phyloP scores from a whole-genome alignment of 345 rosid genomes.

The Gossypioides kirkii region DNA sequence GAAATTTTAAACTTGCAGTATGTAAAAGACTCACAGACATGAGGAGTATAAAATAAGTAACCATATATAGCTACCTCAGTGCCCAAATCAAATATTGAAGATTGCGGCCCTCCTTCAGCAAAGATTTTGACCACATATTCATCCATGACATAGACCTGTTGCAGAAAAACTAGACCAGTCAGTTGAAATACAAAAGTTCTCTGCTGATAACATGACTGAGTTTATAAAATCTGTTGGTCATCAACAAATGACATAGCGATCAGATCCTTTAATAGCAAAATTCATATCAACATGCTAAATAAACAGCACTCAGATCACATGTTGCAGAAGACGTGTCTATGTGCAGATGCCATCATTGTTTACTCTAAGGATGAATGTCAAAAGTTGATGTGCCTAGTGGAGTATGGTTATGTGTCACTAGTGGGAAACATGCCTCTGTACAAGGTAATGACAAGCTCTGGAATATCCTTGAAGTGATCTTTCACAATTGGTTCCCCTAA shows the following conservation, averaged over 20 bases:
- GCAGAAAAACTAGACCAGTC: conserved; percentile 20
- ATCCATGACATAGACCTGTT: conserved; percentile 75
- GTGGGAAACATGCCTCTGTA: neutral
- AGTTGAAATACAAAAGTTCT: conserved; percentile 1
- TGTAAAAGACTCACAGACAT: conserved; percentile 12
- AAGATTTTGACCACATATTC: conserved; percentile 71
- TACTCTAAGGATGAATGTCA: no score
- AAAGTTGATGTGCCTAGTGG: neutral
- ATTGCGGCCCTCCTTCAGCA: conserved; percentile 81
- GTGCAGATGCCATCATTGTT: no score
- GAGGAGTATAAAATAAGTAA: neutral
- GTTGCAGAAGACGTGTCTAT: neutral
- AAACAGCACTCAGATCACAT: neutral
- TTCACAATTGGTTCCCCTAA: conserved; percentile 2
- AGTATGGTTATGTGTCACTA: neutral
- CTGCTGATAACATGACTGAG: neutral
- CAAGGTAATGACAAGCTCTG: neutral
- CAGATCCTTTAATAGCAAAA: conserved; percentile 12
- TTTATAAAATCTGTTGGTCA: no score
- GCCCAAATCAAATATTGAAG: conserved; percentile 73
- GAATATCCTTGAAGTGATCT: neutral
- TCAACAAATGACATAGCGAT: neutral
- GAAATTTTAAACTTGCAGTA: conserved; percentile 22
- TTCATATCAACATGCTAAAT: conserved; percentile 1
- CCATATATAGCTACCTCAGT: conserved; percentile 54